These are phyloP conservation scores for Brassica hybrid DNA, from an alignment of 441 rosid genomes.

Conservation along the genomic window DNA sequence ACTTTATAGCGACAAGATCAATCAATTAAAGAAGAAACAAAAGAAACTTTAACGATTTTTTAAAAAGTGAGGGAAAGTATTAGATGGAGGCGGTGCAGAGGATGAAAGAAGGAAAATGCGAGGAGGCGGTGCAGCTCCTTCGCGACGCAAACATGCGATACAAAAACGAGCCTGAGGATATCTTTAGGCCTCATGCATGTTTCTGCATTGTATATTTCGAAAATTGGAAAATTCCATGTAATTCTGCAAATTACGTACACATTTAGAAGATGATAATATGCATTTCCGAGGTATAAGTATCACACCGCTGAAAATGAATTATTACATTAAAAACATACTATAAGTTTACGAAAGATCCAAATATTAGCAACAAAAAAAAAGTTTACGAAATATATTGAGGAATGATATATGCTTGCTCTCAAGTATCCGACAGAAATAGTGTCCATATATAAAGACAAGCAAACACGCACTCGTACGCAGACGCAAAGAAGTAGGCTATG, in stretches of 20 bases:
- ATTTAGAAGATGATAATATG: background rate
- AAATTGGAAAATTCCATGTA: background rate
- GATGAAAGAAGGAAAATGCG: conserved; percentile 53
- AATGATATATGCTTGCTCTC: background rate
- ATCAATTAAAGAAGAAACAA: background rate
- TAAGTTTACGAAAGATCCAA: background rate
- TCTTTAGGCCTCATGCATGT: background rate
- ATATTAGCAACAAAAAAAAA: no score
- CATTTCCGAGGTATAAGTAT: conserved; percentile 2
- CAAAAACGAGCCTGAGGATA: conserved; percentile 47
- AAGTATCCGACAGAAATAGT: conserved; percentile 25
- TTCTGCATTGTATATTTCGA: background rate
- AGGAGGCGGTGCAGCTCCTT: conserved; percentile 49
- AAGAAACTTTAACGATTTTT: background rate
- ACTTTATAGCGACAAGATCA: conserved; percentile 2
- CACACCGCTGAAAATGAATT: background rate
- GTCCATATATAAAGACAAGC: conserved; percentile 22
- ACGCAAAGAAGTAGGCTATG: no score
- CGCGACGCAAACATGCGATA: conserved; percentile 38
- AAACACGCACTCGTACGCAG: background rate
- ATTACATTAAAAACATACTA: background rate
- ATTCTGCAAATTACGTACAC: background rate
- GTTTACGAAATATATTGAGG: no score
- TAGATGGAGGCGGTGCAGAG: conserved; percentile 58
- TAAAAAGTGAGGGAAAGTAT: conserved; percentile 9